Evolutionary conservation across 768 basidiomycete genomes (phyloP), one percentile per base, ranked within the genome.

Genomic region (Rhodotorula kratochvilovae): DNA sequence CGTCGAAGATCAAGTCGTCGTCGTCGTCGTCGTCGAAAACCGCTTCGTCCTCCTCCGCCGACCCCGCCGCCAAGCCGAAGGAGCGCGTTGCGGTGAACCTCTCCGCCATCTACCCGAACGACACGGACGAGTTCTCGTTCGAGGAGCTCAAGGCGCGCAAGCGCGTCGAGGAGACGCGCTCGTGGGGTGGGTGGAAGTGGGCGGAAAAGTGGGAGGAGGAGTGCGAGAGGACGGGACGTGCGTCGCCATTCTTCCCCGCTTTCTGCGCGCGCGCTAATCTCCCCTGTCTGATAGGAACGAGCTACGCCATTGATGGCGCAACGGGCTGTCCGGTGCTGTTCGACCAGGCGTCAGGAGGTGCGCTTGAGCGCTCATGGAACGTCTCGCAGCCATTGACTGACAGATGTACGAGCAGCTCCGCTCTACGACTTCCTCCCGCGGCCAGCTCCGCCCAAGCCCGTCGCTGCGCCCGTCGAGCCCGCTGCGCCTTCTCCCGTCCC

Each of bases 91-190:
- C 76, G 3, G 72, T 67, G 61, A 51, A 69, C 29, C 43, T 76
- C 2, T n/a, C 39, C n/a, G 89, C 33, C 87, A 89, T 80, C 80
- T 93, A 75, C 86, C 87, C 33, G 78, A 91, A 90, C 29, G 82
- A 87, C 5, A 82, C 86, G 77, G 87, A 84, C 81, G 85, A 87
- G 79, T 89, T 87, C 79, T 88, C 88, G 21, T 84, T 91, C 68
- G 83, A 87, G 61, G 86, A 89, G 67, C 87, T 89, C 79, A 87
- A 87, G 89, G 59, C 66, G 33, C 42, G 43, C 15, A 55, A 55
- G 31, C 54, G 31, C 13, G 21, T 46, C 45, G 45, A 46, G 12
- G 13, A 54, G 27, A 23, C 68, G 42, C 27, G 19, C 13, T 42
- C 23, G 17, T 75, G 74, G 74, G 48, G 46, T 29, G 74, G 64